These are phyloP conservation scores for Mollisiaceae sp. DNA, from an alignment of 2,329 filamentous ascomycete species.

Conservation along the genomic window DNA sequence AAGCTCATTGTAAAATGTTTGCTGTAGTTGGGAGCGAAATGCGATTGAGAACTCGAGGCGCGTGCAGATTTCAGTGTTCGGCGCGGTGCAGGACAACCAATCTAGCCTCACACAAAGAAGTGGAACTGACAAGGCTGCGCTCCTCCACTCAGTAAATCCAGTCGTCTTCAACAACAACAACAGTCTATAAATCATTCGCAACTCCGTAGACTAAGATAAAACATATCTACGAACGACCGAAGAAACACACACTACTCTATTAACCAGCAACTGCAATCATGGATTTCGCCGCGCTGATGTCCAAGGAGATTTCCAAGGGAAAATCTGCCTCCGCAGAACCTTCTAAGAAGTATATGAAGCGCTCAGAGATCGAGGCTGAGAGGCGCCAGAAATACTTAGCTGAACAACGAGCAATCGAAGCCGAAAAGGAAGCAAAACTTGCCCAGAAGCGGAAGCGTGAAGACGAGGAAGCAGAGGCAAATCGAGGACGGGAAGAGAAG, in stretches of 20 bases:
- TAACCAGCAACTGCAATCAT: slow-evolving; percentile 55
- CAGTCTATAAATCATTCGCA: neutral
- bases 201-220: neutral
- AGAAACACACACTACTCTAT: neutral
- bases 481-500: slow-evolving; percentile 79
- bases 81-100: neutral
- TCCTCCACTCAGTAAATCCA: no score
- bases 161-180: neutral
- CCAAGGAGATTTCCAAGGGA: slow-evolving; percentile 86
- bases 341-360: slow-evolving; percentile 79
- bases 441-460: slow-evolving; percentile 87
- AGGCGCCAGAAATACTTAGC: slow-evolving; percentile 80
- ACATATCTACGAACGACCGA: neutral
- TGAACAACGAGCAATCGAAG: slow-evolving; percentile 77
- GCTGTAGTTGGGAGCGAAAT: neutral
- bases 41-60: neutral
- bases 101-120: neutral
- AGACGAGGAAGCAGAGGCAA: slow-evolving; percentile 78
- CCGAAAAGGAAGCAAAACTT: slow-evolving; percentile 70
- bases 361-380: slow-evolving; percentile 83
- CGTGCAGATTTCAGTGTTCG: neutral
- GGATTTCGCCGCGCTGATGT: slow-evolving; percentile 96
- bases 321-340: slow-evolving; percentile 54
- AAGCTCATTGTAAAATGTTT: neutral
- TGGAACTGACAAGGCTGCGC: neutral